Base-by-base conservation (phyloP, 2,329 filamentous ascomycete species). In the Didymosphaeria variabile region DNA sequence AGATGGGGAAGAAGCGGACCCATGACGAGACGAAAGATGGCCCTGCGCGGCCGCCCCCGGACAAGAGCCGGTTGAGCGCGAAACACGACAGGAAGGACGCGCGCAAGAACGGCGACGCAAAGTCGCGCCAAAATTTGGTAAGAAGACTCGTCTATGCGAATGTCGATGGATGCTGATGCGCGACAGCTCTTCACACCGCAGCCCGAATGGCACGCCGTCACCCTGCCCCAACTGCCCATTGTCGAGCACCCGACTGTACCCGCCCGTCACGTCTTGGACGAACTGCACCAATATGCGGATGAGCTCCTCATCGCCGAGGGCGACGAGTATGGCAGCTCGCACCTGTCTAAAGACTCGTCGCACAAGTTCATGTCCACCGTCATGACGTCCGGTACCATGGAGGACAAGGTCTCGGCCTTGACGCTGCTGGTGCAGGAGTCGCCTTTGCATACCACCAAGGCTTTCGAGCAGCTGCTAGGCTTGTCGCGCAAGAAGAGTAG, bases 321-420 rank as follows among this genome's bases (percentile, higher is more conserved):
- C 63, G 84, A 87, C 44, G 83, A 87, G 50, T 99, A 97, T 80
- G 85, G 85, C 58, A 87, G 88, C 29, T 90, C 85, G 44, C 84
- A 92, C 67, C 82, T 91, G 58, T 88, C 91, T 7, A 88, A 92
- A 54, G 93, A 92, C 29, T 95, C 94, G 2, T 94, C 94, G 44
- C 91, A 96, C 79, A 97, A 94, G 77, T 99, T 99, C 83, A 90
- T 98, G 84, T 92, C 94, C 1, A 97, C 93, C 19, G 97, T 99
- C 77, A 97, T 98, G 92, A 84, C 93, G 10, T 96, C 94, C 1
- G 95, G 95, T 83, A 99, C 96, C 10, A 87, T 98, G 69, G 96
- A 93, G 58, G 95, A 99, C 78, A 98, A 97, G 78, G 91, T 98
- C 46, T 99, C 95, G 2, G 96, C 95, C 3, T 83, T 99, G 72